Percentiles rank a stretch among this genome's conserved stretches.
Evolutionary conservation across 257 asterid species (phyloP).

Genomic region (Prunella vulgaris): DNA sequence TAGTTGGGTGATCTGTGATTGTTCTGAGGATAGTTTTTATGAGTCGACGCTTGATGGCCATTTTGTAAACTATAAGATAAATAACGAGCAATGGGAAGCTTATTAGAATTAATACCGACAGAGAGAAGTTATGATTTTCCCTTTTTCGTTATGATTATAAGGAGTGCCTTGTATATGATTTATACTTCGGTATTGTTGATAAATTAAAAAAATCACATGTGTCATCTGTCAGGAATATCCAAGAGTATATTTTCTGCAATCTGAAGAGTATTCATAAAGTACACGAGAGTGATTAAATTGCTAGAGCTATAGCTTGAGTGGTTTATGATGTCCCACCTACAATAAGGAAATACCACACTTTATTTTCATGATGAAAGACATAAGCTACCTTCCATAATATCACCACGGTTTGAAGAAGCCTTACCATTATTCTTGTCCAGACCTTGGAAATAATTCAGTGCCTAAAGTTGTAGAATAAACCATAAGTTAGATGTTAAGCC

Average conservation of each 20-base stretch:
- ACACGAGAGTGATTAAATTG: background rate
- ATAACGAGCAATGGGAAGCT: background rate
- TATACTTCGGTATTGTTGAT: background rate
- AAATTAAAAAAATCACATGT: background rate
- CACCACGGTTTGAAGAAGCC: background rate
- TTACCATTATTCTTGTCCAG: conserved; percentile 1
- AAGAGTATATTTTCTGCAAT: background rate
- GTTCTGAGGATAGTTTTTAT: background rate
- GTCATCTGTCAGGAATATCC: background rate
- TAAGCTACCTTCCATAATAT: background rate
- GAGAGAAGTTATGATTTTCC: background rate
- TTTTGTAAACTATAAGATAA: background rate
- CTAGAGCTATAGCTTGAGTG: background rate
- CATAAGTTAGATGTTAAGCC: background rate
- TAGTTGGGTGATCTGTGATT: background rate
- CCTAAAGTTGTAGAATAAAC: background rate
- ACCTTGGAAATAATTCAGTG: background rate
- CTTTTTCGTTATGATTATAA: background rate
- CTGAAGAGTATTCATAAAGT: conserved; percentile 4
- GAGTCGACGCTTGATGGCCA: background rate
- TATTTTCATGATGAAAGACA: background rate
- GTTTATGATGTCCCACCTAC: conserved; percentile 3
- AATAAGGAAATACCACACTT: background rate
- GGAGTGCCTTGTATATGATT: background rate
- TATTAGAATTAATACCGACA: background rate